Conservation (phyloP, 2,329 filamentous ascomycete genomes). For the Sarocladium kiliense region DNA sequence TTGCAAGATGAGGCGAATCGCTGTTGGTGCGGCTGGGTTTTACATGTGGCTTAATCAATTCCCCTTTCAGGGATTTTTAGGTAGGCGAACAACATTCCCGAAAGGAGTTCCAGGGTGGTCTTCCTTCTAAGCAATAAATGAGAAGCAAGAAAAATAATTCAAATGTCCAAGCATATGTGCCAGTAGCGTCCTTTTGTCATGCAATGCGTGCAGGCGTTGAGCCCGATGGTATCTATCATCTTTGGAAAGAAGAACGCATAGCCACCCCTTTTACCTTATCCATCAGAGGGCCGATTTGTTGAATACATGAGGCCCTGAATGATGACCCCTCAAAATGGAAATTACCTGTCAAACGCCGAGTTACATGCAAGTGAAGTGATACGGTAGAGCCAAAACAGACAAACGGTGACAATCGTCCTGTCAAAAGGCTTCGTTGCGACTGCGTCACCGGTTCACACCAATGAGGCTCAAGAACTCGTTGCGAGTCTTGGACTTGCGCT, state of each 20-base stretch:
- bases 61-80: background rate
- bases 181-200: background rate
- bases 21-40: background rate
- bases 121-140: background rate
- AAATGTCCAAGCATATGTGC: background rate
- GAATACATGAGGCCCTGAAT: constrained; percentile 5
- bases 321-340: background rate
- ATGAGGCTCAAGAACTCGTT: constrained; percentile 90
- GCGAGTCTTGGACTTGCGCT: constrained; percentile 85
- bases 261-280: background rate
- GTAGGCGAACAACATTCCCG: background rate
- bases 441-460: constrained; percentile 44
- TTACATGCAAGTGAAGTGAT: background rate
- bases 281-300: constrained; percentile 2
- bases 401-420: no score
- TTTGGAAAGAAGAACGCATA: background rate
- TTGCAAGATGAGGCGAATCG: background rate
- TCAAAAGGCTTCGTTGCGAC: background rate
- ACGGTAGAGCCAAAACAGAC: no score
- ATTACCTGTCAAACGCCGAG: background rate
- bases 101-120: background rate
- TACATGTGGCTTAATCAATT: background rate
- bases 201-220: constrained; percentile 8
- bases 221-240: constrained; percentile 8
- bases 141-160: background rate